Percentiles rank a stretch among this genome's conserved stretches.
Conservation (phyloP, 1,284 basidiomycete species). For the Rhodotorula mucilaginosa region DNA sequence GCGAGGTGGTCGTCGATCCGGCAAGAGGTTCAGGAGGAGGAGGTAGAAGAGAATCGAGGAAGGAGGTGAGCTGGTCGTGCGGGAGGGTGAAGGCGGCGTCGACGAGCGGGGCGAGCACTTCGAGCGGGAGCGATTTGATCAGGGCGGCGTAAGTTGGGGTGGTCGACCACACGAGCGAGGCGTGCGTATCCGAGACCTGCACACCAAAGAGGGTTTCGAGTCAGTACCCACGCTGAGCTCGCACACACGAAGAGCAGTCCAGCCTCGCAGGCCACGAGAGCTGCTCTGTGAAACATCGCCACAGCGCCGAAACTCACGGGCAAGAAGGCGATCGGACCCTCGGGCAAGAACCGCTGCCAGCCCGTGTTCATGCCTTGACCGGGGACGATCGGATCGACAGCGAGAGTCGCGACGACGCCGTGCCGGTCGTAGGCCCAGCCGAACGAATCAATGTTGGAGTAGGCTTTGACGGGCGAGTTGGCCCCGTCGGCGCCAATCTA, state of each 20-base stretch:
- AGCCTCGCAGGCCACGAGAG: background rate
- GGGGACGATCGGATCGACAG: slow-evolving; percentile 47
- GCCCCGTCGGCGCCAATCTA: slow-evolving; percentile 93
- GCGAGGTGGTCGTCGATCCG: slow-evolving; percentile 1
- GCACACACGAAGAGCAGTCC: too few species aligned
- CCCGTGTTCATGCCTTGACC: slow-evolving; percentile 56
- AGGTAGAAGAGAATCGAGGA: slow-evolving; percentile 57
- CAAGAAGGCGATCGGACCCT: slow-evolving; percentile 92
- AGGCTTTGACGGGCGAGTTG: slow-evolving; percentile 88
- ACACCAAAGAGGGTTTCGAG: too few species aligned
- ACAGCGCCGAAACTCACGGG: slow-evolving; percentile 52
- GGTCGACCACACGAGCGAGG: slow-evolving; percentile 95
- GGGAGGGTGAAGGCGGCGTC: slow-evolving; percentile 87
- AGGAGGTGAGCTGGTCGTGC: slow-evolving; percentile 30
- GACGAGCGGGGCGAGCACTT: slow-evolving; percentile 69
- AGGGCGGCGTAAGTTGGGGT: slow-evolving; percentile 71
- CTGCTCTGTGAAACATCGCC: background rate
- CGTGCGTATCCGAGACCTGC: slow-evolving; percentile 63
- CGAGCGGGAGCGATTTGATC: slow-evolving; percentile 66
- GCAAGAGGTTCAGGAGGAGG: background rate
- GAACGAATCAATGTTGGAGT: slow-evolving; percentile 79
- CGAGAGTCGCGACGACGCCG: slow-evolving; percentile 85
- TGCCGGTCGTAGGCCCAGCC: slow-evolving; percentile 91
- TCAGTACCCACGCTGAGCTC: too few species aligned
- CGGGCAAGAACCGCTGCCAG: slow-evolving; percentile 92